Percentiles rank a stretch among this genome's conserved stretches.
These are phyloP conservation scores for Aureobasidium sp. DNA, from an alignment of 2,329 filamentous ascomycete genomes.

Conservation along the genomic window DNA sequence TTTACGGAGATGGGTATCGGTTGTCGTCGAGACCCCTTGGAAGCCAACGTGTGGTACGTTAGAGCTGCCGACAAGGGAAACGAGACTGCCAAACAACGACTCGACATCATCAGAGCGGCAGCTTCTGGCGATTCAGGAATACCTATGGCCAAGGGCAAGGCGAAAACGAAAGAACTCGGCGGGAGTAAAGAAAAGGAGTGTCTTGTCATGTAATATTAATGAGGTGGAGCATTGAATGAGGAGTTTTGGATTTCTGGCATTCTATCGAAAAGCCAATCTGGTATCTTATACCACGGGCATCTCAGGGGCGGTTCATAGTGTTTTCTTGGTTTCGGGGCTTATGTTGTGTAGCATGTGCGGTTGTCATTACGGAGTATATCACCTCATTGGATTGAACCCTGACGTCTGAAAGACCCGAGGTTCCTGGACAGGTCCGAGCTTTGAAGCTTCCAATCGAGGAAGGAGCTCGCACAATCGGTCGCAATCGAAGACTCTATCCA, in stretches of 20 bases:
- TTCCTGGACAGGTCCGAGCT: not conserved
- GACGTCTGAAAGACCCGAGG: not conserved
- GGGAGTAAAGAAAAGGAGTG: slow-evolving; percentile 21
- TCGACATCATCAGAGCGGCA: slow-evolving; percentile 81
- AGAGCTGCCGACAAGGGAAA: slow-evolving; percentile 89
- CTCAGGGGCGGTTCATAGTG: not conserved
- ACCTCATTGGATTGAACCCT: not conserved
- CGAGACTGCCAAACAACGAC: slow-evolving; percentile 76
- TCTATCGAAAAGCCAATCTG: not conserved
- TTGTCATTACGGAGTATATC: not conserved
- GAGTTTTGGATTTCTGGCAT: not conserved
- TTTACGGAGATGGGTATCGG: slow-evolving; percentile 99
- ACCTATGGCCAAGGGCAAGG: slow-evolving; percentile 28
- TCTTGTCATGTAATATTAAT: slow-evolving; percentile 18
- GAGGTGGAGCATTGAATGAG: not conserved
- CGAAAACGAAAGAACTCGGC: slow-evolving; percentile 27
- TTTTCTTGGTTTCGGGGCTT: not conserved
- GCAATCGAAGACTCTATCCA: not conserved
- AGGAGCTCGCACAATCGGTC: not conserved
- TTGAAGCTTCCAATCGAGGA: not conserved
- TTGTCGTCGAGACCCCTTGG: slow-evolving; percentile 85
- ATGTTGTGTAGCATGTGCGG: no score
- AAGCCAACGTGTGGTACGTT: slow-evolving; percentile 98
- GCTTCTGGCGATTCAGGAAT: slow-evolving; percentile 40
- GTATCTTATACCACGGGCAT: not conserved